Conservation (phyloP, 768 basidiomycete species). For the Lentinula aciculospora region DNA sequence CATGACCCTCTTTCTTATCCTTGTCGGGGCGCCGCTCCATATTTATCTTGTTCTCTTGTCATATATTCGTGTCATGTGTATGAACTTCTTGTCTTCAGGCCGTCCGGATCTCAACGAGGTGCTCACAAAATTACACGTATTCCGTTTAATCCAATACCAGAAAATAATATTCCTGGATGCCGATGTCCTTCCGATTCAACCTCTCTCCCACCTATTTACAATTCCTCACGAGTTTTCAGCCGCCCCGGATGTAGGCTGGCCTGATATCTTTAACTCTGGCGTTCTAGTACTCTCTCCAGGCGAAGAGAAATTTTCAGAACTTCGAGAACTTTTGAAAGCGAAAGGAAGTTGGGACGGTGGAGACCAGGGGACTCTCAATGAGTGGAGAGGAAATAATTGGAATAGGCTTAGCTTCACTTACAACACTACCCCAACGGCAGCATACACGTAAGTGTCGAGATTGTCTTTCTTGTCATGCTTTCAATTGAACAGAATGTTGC, state of each 20-base stretch:
- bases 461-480: conserved; percentile 14
- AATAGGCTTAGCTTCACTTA: conserved; percentile 94
- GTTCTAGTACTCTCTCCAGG: conserved; percentile 84
- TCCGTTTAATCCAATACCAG: conserved; percentile 81
- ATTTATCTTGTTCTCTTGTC: conserved; percentile 9
- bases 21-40: conserved; percentile 5
- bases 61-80: not conserved
- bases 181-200: conserved; percentile 82
- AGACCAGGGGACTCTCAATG: conserved; percentile 97
- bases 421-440: conserved; percentile 96
- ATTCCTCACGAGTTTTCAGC: conserved; percentile 84
- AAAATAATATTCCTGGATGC: conserved; percentile 92
- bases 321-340: conserved; percentile 63
- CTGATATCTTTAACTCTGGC: conserved; percentile 98
- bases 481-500: conserved; percentile 18
- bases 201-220: conserved; percentile 89
- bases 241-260: conserved; percentile 97
- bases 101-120: conserved; percentile 91
- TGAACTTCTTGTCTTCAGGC: conserved; percentile 43
- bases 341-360: conserved; percentile 96
- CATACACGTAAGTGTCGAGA: conserved; percentile 74
- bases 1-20: conserved; percentile 6
- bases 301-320: conserved; percentile 74
- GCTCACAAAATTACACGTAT: conserved; percentile 94
- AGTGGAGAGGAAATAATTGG: conserved; percentile 88